Evolutionary conservation across 2,329 filamentous ascomycete species (phyloP).

Genomic region (Fusarium buharicum): DNA sequence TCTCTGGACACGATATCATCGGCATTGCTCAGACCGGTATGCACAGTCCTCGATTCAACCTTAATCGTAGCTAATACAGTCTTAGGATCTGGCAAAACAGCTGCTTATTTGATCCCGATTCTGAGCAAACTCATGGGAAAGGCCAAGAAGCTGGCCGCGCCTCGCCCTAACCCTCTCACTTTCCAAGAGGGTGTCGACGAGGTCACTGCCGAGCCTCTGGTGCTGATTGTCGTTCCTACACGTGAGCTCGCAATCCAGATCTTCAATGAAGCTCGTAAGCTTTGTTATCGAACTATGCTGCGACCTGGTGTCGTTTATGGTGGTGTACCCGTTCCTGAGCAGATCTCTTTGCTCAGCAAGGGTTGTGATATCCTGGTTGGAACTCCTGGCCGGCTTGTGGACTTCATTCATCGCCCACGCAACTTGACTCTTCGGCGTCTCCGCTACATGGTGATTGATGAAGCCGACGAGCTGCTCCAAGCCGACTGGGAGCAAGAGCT

Average conservation of each 20-base stretch:
- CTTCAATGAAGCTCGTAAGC: conserved; percentile 90
- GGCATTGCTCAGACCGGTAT: conserved; percentile 88
- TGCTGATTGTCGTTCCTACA: conserved; percentile 85
- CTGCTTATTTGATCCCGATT: conserved; percentile 89
- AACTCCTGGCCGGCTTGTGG: conserved; percentile 85
- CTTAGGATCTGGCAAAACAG: conserved; percentile 94
- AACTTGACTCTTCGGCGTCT: conserved; percentile 79
- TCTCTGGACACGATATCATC: conserved; percentile 82
- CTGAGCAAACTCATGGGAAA: conserved; percentile 95
- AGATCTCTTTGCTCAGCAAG: conserved; percentile 77
- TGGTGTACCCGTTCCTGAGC: conserved; percentile 76
- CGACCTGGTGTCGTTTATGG: conserved; percentile 92
- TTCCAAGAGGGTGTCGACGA: conserved; percentile 61
- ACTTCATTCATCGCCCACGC: conserved; percentile 80
- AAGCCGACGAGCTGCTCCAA: conserved; percentile 89
- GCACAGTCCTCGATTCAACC: background rate
- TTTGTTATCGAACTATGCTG: conserved; percentile 95
- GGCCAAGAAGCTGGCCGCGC: conserved; percentile 84
- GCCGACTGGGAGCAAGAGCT: conserved; percentile 84
- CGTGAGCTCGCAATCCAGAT: conserved; percentile 94
- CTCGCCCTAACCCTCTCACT: conserved; percentile 72
- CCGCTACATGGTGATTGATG: conserved; percentile 86
- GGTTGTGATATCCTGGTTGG: conserved; percentile 92
- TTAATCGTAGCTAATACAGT: conserved; percentile 12
- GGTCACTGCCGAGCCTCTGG: conserved; percentile 84